Evolutionary conservation across 2,329 filamentous ascomycete species (phyloP), one percentile per base, ranked within the genome.

Genomic region (Bipolaris victoriae): DNA sequence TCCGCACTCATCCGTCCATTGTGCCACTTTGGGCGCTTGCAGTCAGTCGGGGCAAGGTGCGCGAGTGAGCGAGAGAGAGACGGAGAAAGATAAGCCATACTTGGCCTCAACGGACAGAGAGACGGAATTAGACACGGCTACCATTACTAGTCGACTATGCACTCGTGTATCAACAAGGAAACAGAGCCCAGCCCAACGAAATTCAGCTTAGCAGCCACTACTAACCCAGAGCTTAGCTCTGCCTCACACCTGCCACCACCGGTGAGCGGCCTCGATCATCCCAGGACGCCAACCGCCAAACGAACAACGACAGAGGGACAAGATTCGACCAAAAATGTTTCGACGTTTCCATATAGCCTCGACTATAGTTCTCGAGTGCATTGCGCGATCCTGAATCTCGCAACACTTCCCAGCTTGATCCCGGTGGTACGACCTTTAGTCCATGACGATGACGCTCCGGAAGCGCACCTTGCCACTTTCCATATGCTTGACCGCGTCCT

Each of bases 401-500:
- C 44, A 10, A 35, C 9, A 7, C 20, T 7, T 24, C 7, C 37
- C 39, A 24, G 48, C 49, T 44, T 22, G 1, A 51, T 36, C 49
- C 49, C 15, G 18, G 49, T 31, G 11, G 3, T 13, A 44, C 26
- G 26, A 29, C 9, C 10, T 10, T 46, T 47, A 80, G 47, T 75
- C 70, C 79, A 84, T 82, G 6, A 78, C 79, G 46, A 84, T 68
- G 2, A 85, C 83, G 15, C 76, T 74, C 56, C 83, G 77, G 67
- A 85, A 85, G 53, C 82, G 74, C 11, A 81, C 81, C 58, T 79
- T 81, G 7, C 81, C 81, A 31, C 70, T 77, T 53, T 78, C 43
- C 82, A 84, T 83, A 52, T 81, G 76, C 58, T 81, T 75, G 66
- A 81, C 74, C 5, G 83, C 83, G 55, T 82, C 80, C 64, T 80